Conservation (phyloP, 345 rosid species). For the Garcia nutans region DNA sequence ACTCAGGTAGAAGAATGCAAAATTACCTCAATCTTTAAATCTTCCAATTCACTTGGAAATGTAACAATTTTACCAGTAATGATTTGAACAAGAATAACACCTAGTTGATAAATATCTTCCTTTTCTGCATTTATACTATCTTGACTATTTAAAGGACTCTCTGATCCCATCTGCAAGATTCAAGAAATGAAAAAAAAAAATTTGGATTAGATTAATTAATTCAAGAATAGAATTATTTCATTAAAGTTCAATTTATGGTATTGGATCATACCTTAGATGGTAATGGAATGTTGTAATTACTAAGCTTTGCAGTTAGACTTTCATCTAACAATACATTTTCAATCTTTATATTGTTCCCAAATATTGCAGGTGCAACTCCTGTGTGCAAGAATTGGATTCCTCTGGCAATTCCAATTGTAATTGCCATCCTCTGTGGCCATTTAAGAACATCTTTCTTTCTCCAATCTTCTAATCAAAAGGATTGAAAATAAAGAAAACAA, state of each 20-base stretch:
- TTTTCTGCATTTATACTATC: slow-evolving; percentile 50
- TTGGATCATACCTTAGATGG: slow-evolving; percentile 52
- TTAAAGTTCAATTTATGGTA: no score
- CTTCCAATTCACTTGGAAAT: slow-evolving; percentile 51
- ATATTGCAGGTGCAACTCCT: slow-evolving; percentile 77
- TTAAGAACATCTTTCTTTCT: slow-evolving; percentile 72
- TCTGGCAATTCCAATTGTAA: slow-evolving; percentile 73
- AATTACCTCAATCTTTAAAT: slow-evolving; percentile 53
- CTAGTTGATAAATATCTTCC: slow-evolving; percentile 86
- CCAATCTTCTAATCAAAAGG: slow-evolving; percentile 46
- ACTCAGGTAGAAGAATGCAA: no score
- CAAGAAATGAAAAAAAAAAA: not conserved
- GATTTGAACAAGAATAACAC: slow-evolving; percentile 61
- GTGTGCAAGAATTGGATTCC: slow-evolving; percentile 93
- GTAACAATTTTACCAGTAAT: slow-evolving; percentile 58
- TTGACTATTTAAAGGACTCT: slow-evolving; percentile 37
- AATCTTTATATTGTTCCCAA: slow-evolving; percentile 69
- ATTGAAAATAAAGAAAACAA: not conserved
- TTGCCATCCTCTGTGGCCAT: slow-evolving; percentile 93
- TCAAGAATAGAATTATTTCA: no score
- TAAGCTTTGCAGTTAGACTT: slow-evolving; percentile 66
- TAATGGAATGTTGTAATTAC: slow-evolving; percentile 66
- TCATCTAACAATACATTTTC: slow-evolving; percentile 76
- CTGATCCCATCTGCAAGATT: slow-evolving; percentile 51
- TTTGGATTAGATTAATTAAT: no score